These are phyloP conservation scores for Flaveria floridana DNA, from an alignment of 140 eudicot species.

Conservation along the genomic window DNA sequence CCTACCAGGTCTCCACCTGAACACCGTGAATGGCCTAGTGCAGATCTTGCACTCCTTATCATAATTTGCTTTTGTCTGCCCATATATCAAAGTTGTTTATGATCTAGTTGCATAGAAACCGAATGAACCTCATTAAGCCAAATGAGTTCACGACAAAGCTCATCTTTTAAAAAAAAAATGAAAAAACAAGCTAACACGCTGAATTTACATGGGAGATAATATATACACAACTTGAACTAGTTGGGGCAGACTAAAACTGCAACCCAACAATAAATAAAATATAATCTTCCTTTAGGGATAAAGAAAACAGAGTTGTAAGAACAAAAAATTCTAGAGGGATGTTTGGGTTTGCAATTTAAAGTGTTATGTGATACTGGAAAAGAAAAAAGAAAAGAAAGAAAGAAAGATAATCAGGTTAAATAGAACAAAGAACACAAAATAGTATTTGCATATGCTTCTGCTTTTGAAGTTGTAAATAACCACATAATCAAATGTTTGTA, in stretches of 20 bases:
- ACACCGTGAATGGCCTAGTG: conserved; percentile 77
- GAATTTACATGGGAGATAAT: not conserved
- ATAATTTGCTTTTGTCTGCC: conserved; percentile 70
- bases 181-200: not conserved
- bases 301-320: not conserved
- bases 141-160: not conserved
- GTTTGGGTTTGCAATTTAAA: not conserved
- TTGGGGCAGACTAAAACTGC: not conserved
- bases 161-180: not conserved
- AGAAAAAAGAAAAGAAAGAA: not conserved
- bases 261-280: not conserved
- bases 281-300: not conserved
- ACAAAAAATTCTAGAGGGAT: not conserved
- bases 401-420: not conserved
- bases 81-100: conserved; percentile 7
- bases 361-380: not conserved
- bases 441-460: not conserved
- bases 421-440: not conserved
- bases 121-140: conserved; percentile 9
- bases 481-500: not conserved
- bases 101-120: not conserved
- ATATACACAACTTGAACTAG: not conserved
- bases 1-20: conserved; percentile 85
- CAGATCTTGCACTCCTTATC: conserved; percentile 83
- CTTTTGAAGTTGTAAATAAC: not conserved